Base-by-base conservation (phyloP, 2,329 filamentous ascomycete species). In the Graphilbum sp. region DNA sequence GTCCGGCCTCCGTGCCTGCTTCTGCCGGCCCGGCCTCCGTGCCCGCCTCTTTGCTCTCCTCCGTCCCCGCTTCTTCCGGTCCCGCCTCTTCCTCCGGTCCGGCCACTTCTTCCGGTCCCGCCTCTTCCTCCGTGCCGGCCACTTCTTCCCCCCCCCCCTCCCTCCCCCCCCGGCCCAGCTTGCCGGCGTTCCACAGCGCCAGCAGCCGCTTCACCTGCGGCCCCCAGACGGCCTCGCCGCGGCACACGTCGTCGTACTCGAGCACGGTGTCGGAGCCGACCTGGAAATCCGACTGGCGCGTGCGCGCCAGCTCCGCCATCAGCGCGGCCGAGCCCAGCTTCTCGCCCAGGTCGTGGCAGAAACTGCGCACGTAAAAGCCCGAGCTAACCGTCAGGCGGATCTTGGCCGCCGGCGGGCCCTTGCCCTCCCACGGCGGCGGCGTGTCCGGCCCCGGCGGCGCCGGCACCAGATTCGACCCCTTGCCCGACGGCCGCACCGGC, bases 281-380 rank as follows among this genome's bases (percentile, higher is more conserved):
- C 40, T 71, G 68, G 50, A 92, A 96, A 43, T 85, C 73, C 16
- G 75, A 82, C 58, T 98, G 90, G 37, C 81, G 73, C 4, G 75
- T 80, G 39, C 90, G 78, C 40, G 80, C 70, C 17, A 98, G 71
- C 48, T 81, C 76, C 18, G 82, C 75, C 88, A 98, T 96, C 46
- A 90, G 67, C 25, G 72, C 90, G 19, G 83, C 75, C 12, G 85
- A 93, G 37, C 72, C 75, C 13, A 95, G 67, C 47, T 84, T 85
- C 46, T 76, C 66, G 18, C 88, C 90, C 4, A 98, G 68, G 51
- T 98, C 90, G 54, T 96, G 86, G 49, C 85, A 87, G 48, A 98
- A 75, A 41, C 82, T 92, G 45, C 90, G 80, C 13, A 98, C 87
- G 56, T 98, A 98, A 65, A 95, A 98, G 30, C 90, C 90, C 0